Conservation (phyloP, 2,329 filamentous ascomycete genomes). For the Ophiostoma novo-ulmi region DNA sequence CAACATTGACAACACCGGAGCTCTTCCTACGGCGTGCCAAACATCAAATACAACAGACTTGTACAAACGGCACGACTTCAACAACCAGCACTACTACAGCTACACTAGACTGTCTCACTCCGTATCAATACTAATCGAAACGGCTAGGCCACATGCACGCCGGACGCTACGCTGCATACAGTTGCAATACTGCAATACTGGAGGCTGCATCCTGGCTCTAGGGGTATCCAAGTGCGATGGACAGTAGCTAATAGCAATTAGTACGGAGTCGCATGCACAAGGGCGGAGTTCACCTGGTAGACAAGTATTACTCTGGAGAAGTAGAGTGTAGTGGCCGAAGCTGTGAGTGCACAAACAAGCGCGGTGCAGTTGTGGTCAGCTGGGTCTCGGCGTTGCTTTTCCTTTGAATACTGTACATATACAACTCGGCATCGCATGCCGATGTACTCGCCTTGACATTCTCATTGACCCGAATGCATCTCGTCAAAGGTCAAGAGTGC, state of each 20-base stretch:
- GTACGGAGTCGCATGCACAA: not conserved
- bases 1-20: too few species aligned
- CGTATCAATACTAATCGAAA: not conserved
- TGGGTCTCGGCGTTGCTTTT: not conserved
- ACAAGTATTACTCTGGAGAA: not conserved
- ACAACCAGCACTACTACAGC: too few species aligned
- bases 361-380: not conserved
- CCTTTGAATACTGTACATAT: not conserved
- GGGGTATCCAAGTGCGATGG: not conserved
- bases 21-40: too few species aligned
- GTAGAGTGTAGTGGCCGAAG: not conserved
- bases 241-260: not conserved
- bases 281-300: not conserved
- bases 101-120: not conserved
- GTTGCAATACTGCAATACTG: not conserved
- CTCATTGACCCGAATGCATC: too few species aligned
- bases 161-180: not conserved
- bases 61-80: too few species aligned
- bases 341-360: constrained; percentile 13
- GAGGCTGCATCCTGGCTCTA: not conserved
- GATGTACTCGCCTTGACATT: constrained; percentile 2
- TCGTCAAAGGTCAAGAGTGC: not conserved
- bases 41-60: too few species aligned
- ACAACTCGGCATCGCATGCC: not conserved
- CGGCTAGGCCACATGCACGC: constrained; percentile 2